Conservation (phyloP, 495 filamentous ascomycete species). For the Letharia columbiana region DNA sequence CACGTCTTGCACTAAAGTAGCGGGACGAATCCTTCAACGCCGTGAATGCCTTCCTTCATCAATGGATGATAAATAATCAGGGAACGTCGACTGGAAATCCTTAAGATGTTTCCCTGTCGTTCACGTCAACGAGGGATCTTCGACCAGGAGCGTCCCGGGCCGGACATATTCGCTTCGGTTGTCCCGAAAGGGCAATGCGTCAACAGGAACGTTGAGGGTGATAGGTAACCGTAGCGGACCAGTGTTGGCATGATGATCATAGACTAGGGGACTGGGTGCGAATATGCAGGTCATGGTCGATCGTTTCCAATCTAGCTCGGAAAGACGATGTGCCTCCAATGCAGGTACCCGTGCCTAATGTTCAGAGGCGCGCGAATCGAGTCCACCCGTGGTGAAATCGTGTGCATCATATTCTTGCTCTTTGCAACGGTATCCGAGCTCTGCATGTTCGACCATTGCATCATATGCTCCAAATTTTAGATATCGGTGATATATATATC, state of each 20-base stretch:
- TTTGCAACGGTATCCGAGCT: background rate
- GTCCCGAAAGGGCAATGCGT: background rate
- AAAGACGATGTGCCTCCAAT: background rate
- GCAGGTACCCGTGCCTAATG: background rate
- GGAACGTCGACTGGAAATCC: too few species aligned
- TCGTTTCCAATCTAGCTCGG: background rate
- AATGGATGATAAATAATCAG: background rate
- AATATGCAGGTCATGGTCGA: background rate
- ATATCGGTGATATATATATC: too few species aligned
- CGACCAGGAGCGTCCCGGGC: background rate
- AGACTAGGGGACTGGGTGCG: background rate
- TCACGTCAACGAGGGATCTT: background rate
- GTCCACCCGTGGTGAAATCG: background rate
- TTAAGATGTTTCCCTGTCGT: background rate
- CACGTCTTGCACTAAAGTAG: too few species aligned
- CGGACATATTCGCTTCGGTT: background rate
- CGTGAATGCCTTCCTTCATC: background rate
- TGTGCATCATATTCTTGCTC: background rate
- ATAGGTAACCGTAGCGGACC: background rate
- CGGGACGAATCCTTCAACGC: background rate
- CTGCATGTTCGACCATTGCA: background rate
- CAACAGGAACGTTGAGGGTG: background rate
- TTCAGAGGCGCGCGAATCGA: background rate
- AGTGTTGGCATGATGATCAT: too few species aligned
- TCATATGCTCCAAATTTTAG: background rate